These are phyloP conservation scores for Fagus crenata DNA, from an alignment of 306 rosid genomes.

Conservation along the genomic window DNA sequence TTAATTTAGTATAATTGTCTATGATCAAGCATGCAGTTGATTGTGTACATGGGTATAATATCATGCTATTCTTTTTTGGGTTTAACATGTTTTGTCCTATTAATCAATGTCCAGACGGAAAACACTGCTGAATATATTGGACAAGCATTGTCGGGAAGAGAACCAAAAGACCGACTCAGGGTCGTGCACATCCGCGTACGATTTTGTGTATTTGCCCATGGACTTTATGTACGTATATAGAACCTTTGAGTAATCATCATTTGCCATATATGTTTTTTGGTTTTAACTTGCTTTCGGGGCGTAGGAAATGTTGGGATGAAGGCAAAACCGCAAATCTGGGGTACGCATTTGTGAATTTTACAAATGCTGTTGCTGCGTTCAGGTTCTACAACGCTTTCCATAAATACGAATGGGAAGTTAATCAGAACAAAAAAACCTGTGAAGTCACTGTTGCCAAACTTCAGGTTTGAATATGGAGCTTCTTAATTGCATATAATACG, in stretches of 20 bases:
- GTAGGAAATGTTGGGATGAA: conserved; percentile 36
- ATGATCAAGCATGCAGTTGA: not conserved
- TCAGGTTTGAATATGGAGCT: conserved; percentile 34
- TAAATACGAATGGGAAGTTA: conserved; percentile 37
- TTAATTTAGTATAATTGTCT: too few relatives aligned
- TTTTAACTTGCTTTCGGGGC: too few relatives aligned
- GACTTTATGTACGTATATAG: conserved; percentile 35
- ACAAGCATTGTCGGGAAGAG: conserved; percentile 25
- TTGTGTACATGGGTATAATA: not conserved
- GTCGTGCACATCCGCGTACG: conserved; percentile 28
- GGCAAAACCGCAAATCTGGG: conserved; percentile 47
- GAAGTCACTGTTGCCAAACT: conserved; percentile 43
- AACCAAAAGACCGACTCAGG: not conserved
- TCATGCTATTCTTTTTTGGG: not conserved
- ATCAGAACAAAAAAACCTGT: conserved; percentile 38
- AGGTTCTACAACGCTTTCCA: conserved; percentile 34
- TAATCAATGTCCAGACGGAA: conserved; percentile 4
- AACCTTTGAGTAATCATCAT: too few relatives aligned
- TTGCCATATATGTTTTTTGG: not conserved
- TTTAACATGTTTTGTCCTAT: not conserved
- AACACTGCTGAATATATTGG: conserved; percentile 27
- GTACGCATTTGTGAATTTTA: conserved; percentile 68
- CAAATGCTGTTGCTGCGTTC: conserved; percentile 33
- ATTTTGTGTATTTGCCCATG: conserved; percentile 61
- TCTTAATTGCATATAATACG: too few relatives aligned